Evolutionary conservation across 108 stramenopile species (phyloP).

Genomic region (Cyclotella sp.): DNA sequence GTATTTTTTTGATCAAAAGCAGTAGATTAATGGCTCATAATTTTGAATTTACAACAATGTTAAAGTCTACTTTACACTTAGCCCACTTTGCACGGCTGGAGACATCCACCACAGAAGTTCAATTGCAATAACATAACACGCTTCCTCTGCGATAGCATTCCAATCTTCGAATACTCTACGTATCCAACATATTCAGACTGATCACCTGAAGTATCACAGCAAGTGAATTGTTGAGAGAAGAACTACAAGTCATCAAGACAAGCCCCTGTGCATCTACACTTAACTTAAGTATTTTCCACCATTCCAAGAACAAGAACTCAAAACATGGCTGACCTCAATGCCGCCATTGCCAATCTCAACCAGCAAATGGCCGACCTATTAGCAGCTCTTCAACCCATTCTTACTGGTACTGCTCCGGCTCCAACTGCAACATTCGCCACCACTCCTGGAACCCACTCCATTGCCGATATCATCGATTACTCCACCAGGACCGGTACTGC

Average conservation of each 20-base stretch:
- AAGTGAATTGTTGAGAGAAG: constrained; percentile 25
- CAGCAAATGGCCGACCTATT: neutral
- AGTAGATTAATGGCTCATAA: no score
- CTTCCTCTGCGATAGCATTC: constrained; percentile 11
- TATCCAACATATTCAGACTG: constrained; percentile 22
- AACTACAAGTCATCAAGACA: neutral
- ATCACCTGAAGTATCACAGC: constrained; percentile 28
- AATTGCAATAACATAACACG: no score
- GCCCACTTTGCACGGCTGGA: no score
- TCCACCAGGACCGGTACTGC: constrained; percentile 7
- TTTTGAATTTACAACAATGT: no score
- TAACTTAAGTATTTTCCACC: constrained; percentile 1
- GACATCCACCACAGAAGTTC: no score
- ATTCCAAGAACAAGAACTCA: neutral
- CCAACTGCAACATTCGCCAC: constrained; percentile 9
- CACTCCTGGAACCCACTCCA: neutral
- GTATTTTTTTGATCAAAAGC: no score
- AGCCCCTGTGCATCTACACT: neutral
- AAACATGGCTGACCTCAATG: neutral
- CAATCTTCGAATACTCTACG: neutral
- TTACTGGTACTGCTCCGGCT: constrained; percentile 1
- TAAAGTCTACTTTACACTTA: no score
- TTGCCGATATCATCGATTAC: constrained; percentile 6
- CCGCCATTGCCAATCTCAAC: neutral
- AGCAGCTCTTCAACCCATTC: constrained; percentile 5